phyloP scores from a whole-genome alignment of 2,329 filamentous ascomycete genomes.

The Seiridium cupressi region DNA sequence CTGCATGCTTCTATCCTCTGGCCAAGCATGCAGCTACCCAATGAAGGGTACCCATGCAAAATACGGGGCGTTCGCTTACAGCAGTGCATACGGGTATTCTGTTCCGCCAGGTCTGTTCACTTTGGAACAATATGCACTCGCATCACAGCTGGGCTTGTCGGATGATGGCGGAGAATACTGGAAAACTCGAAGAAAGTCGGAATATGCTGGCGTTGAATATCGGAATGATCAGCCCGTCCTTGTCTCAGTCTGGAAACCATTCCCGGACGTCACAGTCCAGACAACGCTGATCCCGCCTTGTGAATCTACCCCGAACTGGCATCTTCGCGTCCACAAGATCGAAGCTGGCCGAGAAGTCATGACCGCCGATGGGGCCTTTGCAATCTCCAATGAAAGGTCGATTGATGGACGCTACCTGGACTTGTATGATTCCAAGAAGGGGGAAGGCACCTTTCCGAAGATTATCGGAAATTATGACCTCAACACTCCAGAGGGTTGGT shows the following conservation, averaged over 20 bases:
- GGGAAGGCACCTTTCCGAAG: slow-evolving; percentile 51
- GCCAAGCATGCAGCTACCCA: slow-evolving; percentile 79
- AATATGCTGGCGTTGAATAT: slow-evolving; percentile 60
- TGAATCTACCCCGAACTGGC: slow-evolving; percentile 63
- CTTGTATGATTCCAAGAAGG: slow-evolving; percentile 40
- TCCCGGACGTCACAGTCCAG: slow-evolving; percentile 63
- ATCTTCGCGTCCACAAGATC: slow-evolving; percentile 64
- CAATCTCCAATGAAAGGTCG: slow-evolving; percentile 57
- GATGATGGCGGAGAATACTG: slow-evolving; percentile 77
- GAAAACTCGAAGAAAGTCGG: slow-evolving; percentile 71
- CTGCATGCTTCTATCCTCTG: slow-evolving; percentile 71
- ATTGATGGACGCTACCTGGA: slow-evolving; percentile 49
- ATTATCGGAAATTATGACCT: slow-evolving; percentile 62
- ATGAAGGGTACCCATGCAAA: slow-evolving; percentile 81
- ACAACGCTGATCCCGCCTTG: slow-evolving; percentile 65
- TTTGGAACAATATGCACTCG: slow-evolving; percentile 73
- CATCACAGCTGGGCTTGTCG: slow-evolving; percentile 72
- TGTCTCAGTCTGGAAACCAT: slow-evolving; percentile 69
- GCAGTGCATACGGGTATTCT: slow-evolving; percentile 72
- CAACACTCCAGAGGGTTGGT: slow-evolving; percentile 51
- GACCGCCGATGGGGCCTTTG: slow-evolving; percentile 74
- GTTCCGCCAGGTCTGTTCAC: slow-evolving; percentile 75
- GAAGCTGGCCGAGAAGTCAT: slow-evolving; percentile 59
- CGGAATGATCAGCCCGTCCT: slow-evolving; percentile 57
- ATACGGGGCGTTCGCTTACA: slow-evolving; percentile 78